Evolutionary conservation across 768 basidiomycete genomes (phyloP).

Genomic region (Lyophyllum semitale): DNA sequence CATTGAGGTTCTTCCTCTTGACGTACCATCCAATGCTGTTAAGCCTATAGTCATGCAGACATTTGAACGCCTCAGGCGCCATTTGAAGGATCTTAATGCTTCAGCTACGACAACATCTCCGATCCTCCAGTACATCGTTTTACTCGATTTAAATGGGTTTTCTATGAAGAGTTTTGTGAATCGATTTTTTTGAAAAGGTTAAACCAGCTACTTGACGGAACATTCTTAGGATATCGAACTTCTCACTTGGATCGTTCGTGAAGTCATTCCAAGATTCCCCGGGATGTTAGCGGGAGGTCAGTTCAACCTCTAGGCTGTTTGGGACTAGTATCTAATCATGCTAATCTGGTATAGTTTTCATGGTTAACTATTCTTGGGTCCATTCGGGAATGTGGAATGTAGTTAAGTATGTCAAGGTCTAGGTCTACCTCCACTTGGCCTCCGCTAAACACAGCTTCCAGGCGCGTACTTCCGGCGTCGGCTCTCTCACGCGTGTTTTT

Average conservation of each 20-base stretch:
- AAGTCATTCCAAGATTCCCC: constrained; percentile 71
- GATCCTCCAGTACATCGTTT: constrained; percentile 63
- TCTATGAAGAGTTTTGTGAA: constrained; percentile 62
- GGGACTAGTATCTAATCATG: constrained; percentile 8
- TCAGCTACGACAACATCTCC: constrained; percentile 28
- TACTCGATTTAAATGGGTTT: constrained; percentile 63
- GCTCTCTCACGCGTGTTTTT: constrained; percentile 69
- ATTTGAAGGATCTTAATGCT: constrained; percentile 53
- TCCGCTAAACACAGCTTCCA: constrained; percentile 26
- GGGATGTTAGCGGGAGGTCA: constrained; percentile 76
- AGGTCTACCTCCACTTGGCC: background rate
- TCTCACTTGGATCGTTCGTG: constrained; percentile 58
- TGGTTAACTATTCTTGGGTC: constrained; percentile 76
- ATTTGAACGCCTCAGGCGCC: constrained; percentile 59
- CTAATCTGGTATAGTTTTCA: constrained; percentile 47
- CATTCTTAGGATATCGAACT: background rate
- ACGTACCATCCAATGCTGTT: constrained; percentile 35
- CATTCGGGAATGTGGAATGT: constrained; percentile 70
- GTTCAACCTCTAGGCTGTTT: constrained; percentile 1
- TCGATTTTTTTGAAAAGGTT: constrained; percentile 4
- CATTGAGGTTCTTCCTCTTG: constrained; percentile 46
- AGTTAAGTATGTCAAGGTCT: constrained; percentile 51
- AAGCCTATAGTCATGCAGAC: constrained; percentile 47
- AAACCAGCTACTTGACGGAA: background rate
- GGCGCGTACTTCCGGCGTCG: constrained; percentile 61